Evolutionary conservation across 2,329 filamentous ascomycete species (phyloP), one percentile per base, ranked within the genome.

Genomic region (Epichloe amarillans): DNA sequence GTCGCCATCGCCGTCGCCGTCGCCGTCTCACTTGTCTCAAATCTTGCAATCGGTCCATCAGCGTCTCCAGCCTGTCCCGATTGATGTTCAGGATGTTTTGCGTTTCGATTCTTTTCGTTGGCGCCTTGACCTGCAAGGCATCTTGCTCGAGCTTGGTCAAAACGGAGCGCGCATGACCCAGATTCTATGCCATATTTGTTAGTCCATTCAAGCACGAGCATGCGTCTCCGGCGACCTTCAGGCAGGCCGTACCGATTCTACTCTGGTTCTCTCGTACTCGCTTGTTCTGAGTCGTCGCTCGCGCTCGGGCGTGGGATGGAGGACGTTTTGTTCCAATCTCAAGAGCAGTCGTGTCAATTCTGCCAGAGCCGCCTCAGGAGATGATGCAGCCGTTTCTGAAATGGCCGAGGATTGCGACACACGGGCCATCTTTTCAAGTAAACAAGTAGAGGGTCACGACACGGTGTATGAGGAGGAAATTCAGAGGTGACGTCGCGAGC

Each of bases 81-180:
- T 87, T 85, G 42, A 69, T 68, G 53, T 78, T 74, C 35, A 91
- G 70, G 54, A 85, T 81, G 21, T 70, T 66, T 64, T 88, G 83
- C 17, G 76, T 63, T 52, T 83, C 76, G 54, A 80, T 72, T 57
- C 80, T 77, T 52, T 76, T 77, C 5, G 72, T 64, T 51, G 76
- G 75, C 35, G 76, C 69, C 62, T 82, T 82, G 55, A 82, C 68
- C n/a, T 66, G 70, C 14, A 78, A 66, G 5, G 80, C 75, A 57
- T 85, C 79, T 58, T 87, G 84, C 63, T 89, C 86, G 41, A 88
- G 75, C 53, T 76, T 81, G 19, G 83, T 76, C 51, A 90, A 77
- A 33, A 86, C 74, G 0, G 74, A 75, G 40, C 82, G 79, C 19
- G 86, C 86, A 62, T 86, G 80, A 57, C 85, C 78, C 54, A 91